Percentiles rank a stretch among this genome's conserved stretches.
These are phyloP conservation scores for Scenedesmus sp. DNA, from an alignment of 163 green algal species.

Conservation along the genomic window DNA sequence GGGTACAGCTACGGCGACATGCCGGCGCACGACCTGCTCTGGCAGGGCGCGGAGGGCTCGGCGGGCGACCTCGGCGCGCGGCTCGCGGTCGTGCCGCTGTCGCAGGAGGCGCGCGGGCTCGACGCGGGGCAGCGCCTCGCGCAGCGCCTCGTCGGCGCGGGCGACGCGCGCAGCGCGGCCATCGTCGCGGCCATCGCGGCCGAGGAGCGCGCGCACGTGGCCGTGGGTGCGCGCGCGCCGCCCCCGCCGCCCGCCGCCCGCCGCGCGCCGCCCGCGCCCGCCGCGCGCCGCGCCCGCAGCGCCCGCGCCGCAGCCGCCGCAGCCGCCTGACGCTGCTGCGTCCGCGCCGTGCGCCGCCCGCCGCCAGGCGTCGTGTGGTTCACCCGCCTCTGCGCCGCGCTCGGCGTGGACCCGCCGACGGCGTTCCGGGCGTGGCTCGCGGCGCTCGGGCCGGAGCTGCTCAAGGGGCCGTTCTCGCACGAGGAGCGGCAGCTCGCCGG, in stretches of 20 bases:
- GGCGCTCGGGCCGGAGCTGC: constrained; percentile 52
- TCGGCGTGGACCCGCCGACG: constrained; percentile 36
- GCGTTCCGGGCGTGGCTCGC: constrained; percentile 50
- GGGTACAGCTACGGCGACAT: constrained; percentile 83
- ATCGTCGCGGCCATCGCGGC: constrained; percentile 86
- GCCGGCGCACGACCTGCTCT: constrained; percentile 90
- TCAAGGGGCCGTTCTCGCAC: constrained; percentile 85
- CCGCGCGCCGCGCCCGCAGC: no score
- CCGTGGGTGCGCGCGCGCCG: constrained; percentile 35
- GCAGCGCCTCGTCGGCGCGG: constrained; percentile 70
- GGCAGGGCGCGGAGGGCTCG: constrained; percentile 71
- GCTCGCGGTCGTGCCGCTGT: constrained; percentile 90
- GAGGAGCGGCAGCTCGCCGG: constrained; percentile 48
- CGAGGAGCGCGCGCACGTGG: constrained; percentile 89
- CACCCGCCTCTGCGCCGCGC: constrained; percentile 54
- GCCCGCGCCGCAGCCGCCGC: no score
- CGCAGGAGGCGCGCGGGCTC: constrained; percentile 75
- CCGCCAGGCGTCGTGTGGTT: constrained; percentile 54
- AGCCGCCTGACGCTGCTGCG: neutral
- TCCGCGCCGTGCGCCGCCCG: neutral
- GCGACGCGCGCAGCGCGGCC: constrained; percentile 78
- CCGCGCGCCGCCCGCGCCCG: no score
- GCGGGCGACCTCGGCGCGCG: constrained; percentile 53
- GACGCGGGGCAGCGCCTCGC: constrained; percentile 81
- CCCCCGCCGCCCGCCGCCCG: neutral